Evolutionary conservation across 2,329 filamentous ascomycete genomes (phyloP).

Genomic region (Monilinia fructicola): DNA sequence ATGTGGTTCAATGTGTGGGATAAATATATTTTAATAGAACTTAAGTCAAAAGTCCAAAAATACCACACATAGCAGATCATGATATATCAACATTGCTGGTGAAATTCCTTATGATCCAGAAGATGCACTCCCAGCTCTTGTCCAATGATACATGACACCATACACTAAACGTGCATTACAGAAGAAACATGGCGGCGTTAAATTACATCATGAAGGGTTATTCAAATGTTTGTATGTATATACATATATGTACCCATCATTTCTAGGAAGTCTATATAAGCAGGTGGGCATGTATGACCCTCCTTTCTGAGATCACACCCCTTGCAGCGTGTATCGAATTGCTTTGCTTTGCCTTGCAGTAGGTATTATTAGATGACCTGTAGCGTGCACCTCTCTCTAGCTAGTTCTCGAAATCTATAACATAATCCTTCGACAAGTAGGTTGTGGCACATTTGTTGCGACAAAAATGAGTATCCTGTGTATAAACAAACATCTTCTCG

Average conservation of each 20-base stretch:
- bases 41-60: too few relatives aligned
- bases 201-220: neutral
- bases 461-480: neutral
- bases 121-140: neutral
- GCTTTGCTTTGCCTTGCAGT: neutral
- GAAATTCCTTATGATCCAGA: neutral
- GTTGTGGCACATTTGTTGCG: neutral
- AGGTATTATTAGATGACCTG: neutral
- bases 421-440: neutral
- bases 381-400: neutral
- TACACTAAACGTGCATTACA: neutral
- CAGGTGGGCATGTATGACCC: neutral
- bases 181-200: neutral
- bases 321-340: slow-evolving; percentile 3
- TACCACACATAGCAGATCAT: too few relatives aligned
- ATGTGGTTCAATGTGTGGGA: too few relatives aligned
- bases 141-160: neutral
- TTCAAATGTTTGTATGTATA: neutral
- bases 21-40: slow-evolving; percentile 9
- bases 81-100: too few relatives aligned
- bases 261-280: neutral
- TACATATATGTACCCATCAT: neutral
- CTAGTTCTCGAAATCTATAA: neutral
- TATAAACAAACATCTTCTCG: neutral
- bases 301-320: neutral